These are phyloP conservation scores for Coprinellus aureogranulatus DNA, from an alignment of 768 basidiomycete species.

Conservation along the genomic window DNA sequence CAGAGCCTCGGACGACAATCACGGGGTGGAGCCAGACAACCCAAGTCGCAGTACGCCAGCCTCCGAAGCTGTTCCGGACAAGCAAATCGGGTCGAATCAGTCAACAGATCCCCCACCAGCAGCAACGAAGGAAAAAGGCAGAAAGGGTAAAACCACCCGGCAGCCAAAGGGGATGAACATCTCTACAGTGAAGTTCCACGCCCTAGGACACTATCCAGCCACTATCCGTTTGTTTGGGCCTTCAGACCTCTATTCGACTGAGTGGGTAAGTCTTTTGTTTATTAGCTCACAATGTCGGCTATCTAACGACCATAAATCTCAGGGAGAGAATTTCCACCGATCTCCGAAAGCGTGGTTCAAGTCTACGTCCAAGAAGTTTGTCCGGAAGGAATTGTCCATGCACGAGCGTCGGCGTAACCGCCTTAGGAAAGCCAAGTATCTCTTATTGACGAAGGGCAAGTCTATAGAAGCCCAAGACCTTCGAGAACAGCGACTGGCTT, in stretches of 20 bases:
- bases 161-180: conserved; percentile 29
- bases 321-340: conserved; percentile 44
- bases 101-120: too few species aligned
- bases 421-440: background rate
- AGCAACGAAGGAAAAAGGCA: too few species aligned
- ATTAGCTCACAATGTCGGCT: background rate
- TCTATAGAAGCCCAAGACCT: too few species aligned
- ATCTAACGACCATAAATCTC: background rate
- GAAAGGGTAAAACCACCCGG: too few species aligned
- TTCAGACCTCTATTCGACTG: conserved; percentile 40
- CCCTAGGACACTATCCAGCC: conserved; percentile 33
- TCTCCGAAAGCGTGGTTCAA: conserved; percentile 35
- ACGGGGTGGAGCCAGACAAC: too few species aligned
- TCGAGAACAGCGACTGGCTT: too few species aligned
- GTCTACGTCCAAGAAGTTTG: conserved; percentile 31
- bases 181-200: conserved; percentile 35
- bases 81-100: too few species aligned
- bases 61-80: too few species aligned
- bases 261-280: conserved; percentile 33
- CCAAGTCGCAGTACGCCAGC: too few species aligned
- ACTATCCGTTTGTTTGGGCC: conserved; percentile 31
- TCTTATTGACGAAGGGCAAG: too few species aligned
- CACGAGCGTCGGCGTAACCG: conserved; percentile 6
- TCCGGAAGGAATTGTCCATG: conserved; percentile 25
- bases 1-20: too few species aligned